Conservation (phyloP, 805 yeast species). For the Yarrowia sp. region DNA sequence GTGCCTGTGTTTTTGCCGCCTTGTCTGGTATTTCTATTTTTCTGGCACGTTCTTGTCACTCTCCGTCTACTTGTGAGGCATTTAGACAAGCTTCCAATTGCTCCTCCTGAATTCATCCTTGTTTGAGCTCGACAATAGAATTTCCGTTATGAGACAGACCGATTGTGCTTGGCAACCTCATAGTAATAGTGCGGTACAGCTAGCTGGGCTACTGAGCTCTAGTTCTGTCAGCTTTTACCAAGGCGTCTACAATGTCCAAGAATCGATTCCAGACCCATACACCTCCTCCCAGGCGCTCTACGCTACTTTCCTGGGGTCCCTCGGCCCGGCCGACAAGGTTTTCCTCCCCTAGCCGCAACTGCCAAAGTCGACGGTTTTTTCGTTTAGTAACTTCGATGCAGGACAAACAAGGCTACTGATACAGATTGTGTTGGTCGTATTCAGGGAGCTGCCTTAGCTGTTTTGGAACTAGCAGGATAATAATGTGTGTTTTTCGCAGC, state of each 20-base stretch:
- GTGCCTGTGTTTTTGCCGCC: too few relatives aligned
- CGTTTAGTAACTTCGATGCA: constrained; percentile 22
- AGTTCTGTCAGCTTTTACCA: too few relatives aligned
- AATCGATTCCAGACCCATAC: too few relatives aligned
- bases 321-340: constrained; percentile 15
- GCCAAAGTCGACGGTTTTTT: background rate
- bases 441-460: constrained; percentile 21
- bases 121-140: background rate
- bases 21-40: too few relatives aligned
- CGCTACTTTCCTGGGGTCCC: background rate
- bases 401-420: constrained; percentile 15
- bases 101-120: background rate
- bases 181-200: too few relatives aligned
- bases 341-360: background rate
- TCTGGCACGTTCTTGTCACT: background rate
- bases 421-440: constrained; percentile 20
- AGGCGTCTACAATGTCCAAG: too few relatives aligned
- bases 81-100: background rate
- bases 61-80: background rate
- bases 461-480: background rate
- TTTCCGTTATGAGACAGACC: constrained; percentile 15
- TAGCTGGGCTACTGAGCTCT: too few relatives aligned
- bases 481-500: too few relatives aligned
- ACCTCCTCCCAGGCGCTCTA: background rate
- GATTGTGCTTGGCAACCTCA: too few relatives aligned